Percentiles rank a stretch among this genome's conserved stretches.
Evolutionary conservation across 2,329 filamentous ascomycete genomes (phyloP).

Genomic region (Talaromyces sp.): DNA sequence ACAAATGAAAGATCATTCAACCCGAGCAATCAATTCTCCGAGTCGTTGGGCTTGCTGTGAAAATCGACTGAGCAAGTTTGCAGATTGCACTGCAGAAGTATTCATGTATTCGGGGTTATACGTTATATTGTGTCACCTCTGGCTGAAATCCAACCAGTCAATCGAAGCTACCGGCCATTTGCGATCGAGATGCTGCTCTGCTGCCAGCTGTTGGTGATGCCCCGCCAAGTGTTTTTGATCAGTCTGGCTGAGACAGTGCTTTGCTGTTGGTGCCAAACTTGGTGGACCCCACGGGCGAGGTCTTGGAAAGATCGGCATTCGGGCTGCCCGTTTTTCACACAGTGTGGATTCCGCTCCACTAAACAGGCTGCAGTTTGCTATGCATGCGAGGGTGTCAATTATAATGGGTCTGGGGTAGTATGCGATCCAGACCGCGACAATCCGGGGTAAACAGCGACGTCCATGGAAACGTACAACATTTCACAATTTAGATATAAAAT

Average conservation of each 20-base stretch:
- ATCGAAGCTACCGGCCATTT: not conserved
- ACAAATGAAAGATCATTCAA: not conserved
- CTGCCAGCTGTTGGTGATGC: not conserved
- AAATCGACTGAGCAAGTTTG: not conserved
- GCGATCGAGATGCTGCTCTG: not conserved
- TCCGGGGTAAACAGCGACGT: conserved; percentile 6
- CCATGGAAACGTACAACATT: not conserved
- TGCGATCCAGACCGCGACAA: conserved; percentile 6
- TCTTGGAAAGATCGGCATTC: not conserved
- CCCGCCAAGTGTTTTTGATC: not conserved
- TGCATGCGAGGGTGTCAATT: conserved; percentile 2
- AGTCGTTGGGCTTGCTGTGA: not conserved
- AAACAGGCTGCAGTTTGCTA: conserved; percentile 2
- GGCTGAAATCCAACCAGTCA: not conserved
- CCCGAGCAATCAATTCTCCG: not conserved
- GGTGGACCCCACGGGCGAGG: not conserved
- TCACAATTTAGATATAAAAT: not conserved
- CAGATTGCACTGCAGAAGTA: not conserved
- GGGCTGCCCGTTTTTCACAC: not conserved
- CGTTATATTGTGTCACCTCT: not conserved
- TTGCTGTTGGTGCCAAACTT: not conserved
- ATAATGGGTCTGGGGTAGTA: conserved; percentile 10
- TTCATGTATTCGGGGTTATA: not conserved
- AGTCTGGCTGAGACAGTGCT: not conserved
- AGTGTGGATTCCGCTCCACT: conserved; percentile 10